These are phyloP conservation scores for Aegilops tauschii DNA, from an alignment of 176 grass and related monocot genomes.

Conservation along the genomic window DNA sequence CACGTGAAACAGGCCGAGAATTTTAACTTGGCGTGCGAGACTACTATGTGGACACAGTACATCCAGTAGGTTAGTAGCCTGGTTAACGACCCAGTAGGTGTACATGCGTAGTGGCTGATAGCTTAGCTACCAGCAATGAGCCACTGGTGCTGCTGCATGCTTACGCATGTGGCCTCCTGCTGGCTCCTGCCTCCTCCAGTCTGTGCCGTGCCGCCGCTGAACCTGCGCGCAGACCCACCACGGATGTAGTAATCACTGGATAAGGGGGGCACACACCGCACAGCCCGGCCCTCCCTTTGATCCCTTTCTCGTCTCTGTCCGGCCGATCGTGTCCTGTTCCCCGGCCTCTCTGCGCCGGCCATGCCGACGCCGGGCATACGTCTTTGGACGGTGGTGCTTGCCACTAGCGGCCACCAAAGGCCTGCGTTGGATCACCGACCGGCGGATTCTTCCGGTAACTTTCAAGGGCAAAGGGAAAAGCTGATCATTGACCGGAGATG, in stretches of 20 bases:
- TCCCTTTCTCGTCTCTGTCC: neutral
- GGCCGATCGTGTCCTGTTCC: neutral
- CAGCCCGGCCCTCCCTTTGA: neutral
- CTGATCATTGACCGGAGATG: neutral
- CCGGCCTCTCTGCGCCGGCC: neutral
- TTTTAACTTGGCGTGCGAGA: neutral
- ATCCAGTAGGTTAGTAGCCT: neutral
- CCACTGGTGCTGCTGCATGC: neutral
- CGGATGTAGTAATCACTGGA: neutral
- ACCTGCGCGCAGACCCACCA: neutral
- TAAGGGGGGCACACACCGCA: neutral
- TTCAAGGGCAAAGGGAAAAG: neutral
- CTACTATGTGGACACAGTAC: neutral
- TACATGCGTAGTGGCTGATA: neutral
- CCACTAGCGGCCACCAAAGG: neutral
- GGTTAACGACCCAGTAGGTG: neutral
- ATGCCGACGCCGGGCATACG: slow-evolving; percentile 14
- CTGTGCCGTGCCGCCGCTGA: too few relatives aligned
- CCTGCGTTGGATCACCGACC: neutral
- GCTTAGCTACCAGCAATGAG: neutral
- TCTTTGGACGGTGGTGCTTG: neutral
- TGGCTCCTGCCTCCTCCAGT: neutral
- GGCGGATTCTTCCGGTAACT: neutral
- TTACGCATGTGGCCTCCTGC: neutral
- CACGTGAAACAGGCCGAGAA: neutral